Base-by-base conservation (phyloP, 306 rosid species). In the Mimosa pudica region DNA sequence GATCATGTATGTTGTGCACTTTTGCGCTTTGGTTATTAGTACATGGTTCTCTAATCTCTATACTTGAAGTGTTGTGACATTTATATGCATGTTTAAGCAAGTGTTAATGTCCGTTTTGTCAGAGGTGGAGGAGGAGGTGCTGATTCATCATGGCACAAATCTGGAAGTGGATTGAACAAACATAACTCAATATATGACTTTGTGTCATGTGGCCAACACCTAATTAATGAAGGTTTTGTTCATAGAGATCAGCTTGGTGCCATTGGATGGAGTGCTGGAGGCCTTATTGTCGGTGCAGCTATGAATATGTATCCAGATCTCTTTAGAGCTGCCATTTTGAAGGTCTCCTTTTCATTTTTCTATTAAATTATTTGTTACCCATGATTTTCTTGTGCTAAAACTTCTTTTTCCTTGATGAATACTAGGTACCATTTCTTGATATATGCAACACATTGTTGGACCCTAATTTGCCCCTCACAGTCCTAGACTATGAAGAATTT, bases 381-480 rank as follows among this genome's bases (percentile, higher is more conserved):
- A 12, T 38, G 52, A 3, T 67, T 77, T 82, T 48, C 18, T 70
- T 24, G 38, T 57, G 12, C 75, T 48, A n/a, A 35, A 70, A 70
- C 4, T 10, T 36, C 55, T 80, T 74, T 33, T 10, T 51, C 8
- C 30, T 48, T 82, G 71, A 87, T 74, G 69, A 82, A 73, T 77
- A 18, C 72, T 87, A 95, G 98, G 98, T 92, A 76, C 98, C 98
- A 49, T 95, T 95, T 89, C 94, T 95, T 52, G 98, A 95, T 79
- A 79, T 95, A 55, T 91, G 98, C 87, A 95, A 95, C 90, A 95
- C 98, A 55, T 73, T 95, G 84, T 74, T 91, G 83, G 96, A 95
- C 93, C 89, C 94, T 45, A 87, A 79, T 86, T 86, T 95, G 82
- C 97, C 98, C 46, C 98, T 95, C 81, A 91, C 97, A 45, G 66